These are phyloP conservation scores for Aspergillus spinulosporus DNA, from an alignment of 2,329 filamentous ascomycete species.

Conservation along the genomic window DNA sequence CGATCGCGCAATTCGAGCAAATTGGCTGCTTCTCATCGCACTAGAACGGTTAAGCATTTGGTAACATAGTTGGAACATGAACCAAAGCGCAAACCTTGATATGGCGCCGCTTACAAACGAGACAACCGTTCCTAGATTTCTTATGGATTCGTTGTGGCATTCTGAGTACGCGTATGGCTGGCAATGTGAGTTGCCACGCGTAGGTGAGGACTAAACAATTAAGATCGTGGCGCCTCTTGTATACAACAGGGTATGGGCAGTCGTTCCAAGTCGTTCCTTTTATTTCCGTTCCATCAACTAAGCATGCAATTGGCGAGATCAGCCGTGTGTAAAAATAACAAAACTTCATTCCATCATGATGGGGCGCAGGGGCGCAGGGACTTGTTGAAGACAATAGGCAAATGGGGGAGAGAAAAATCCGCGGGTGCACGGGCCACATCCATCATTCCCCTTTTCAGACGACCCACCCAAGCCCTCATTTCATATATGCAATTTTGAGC, in stretches of 20 bases:
- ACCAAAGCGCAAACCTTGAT: conserved; percentile 33
- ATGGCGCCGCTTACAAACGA: conserved; percentile 41
- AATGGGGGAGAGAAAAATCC: conserved; percentile 1
- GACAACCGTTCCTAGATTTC: conserved; percentile 42
- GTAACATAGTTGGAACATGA: too few relatives aligned
- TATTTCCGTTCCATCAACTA: neutral
- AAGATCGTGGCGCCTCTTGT: too few relatives aligned
- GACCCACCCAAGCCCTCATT: neutral
- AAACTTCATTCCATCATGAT: too few relatives aligned
- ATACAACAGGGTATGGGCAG: too few relatives aligned
- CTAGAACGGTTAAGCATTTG: conserved; percentile 15
- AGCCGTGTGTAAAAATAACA: too few relatives aligned
- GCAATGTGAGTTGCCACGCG: too few relatives aligned
- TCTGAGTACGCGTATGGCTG: conserved; percentile 4
- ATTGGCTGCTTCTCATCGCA: conserved; percentile 37
- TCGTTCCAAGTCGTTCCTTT: too few relatives aligned
- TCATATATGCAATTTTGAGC: neutral
- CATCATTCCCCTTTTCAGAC: neutral
- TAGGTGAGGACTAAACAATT: too few relatives aligned
- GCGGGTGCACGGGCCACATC: conserved; percentile 24
- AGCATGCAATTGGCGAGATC: too few relatives aligned
- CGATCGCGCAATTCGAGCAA: conserved; percentile 35
- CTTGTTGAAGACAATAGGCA: neutral
- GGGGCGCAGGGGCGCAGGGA: too few relatives aligned
- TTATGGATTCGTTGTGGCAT: conserved; percentile 33